Conservation (phyloP, 139 green algal genomes). For the Chlorella sp. region DNA sequence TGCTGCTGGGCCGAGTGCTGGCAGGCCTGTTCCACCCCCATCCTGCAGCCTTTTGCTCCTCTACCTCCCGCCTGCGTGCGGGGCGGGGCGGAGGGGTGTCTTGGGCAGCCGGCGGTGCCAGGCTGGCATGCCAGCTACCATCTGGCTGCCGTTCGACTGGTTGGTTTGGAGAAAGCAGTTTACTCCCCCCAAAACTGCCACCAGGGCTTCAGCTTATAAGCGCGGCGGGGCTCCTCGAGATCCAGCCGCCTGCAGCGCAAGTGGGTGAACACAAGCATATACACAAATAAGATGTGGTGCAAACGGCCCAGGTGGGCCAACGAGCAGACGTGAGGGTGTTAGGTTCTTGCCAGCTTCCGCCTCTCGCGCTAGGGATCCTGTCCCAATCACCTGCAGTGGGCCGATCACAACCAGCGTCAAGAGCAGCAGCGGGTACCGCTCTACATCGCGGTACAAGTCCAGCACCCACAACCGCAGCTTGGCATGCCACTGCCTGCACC, state of each 20-base stretch:
- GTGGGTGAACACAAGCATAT: too few species aligned
- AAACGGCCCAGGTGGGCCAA: background rate
- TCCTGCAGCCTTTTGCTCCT: background rate
- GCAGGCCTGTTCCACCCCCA: conserved; percentile 10
- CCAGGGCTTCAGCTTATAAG: background rate
- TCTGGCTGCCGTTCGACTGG: too few species aligned
- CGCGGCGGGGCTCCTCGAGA: background rate
- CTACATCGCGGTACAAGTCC: background rate
- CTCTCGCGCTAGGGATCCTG: background rate
- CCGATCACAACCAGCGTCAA: too few species aligned
- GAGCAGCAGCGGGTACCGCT: background rate
- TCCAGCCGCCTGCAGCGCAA: background rate
- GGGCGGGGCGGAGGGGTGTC: background rate
- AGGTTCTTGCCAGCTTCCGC: background rate
- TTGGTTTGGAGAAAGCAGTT: background rate
- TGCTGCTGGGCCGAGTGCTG: background rate
- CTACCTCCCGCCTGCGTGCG: background rate
- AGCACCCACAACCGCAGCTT: background rate
- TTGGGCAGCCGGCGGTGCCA: background rate
- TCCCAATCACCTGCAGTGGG: background rate
- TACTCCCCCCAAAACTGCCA: conserved; percentile 30
- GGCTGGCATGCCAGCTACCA: background rate
- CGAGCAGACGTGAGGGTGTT: background rate
- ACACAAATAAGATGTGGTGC: background rate
- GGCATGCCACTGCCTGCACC: background rate